Base-by-base conservation (phyloP, 202 grass and related monocot species). In the Brachypodium distachyon region DNA sequence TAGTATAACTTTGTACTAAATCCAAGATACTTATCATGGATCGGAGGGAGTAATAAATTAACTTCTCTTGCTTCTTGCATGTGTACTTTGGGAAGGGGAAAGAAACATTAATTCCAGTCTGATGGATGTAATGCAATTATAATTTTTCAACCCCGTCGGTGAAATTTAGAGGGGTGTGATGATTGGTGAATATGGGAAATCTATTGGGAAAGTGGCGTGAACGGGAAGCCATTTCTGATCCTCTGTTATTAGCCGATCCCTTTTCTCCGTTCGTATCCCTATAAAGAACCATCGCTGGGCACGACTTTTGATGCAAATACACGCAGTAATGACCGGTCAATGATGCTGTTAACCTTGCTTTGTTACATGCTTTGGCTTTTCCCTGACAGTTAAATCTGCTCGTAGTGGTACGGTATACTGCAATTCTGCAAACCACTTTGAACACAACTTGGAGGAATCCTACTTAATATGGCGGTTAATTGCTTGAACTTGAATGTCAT, bases 271-370 rank as follows among this genome's bases (percentile, higher is more conserved):
- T 84, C 71, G 71, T 81, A 84, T 88, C 86, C 86, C 81, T 58
- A 88, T 84, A 88, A 88, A 88, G 86, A 88, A 76, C 64, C 64
- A 72, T 81, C 81, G 86, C 81, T 51, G 8, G 39, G 72, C 81
- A 59, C 86, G 68, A 36, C 86, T 85, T 89, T 89, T 85, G 65
- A 81, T 77, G 82, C 82, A 89, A 85, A 89, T 85, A 23, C 77
- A 81, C 49, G 59, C 86, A 77, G 64, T 89, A 85, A 89, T 85
- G 81, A 85, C 86, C 72, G 34, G 86, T 85, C 86, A 81, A 89
- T 81, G 82, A 77, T 77, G 56, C 86, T 70, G 70, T 76, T 81
- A 89, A 89, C 64, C 50, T 56, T 12, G 49, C 86, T 85, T 89
- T 89, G 73, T 66, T 85, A 77, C 41, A 33, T 72, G 32, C 64